A percentile compares a stretch with the other conserved stretches of the same genome.
phyloP scores from a whole-genome alignment of 2,329 filamentous ascomycete species.

The Trichoderma pleuroti region DNA sequence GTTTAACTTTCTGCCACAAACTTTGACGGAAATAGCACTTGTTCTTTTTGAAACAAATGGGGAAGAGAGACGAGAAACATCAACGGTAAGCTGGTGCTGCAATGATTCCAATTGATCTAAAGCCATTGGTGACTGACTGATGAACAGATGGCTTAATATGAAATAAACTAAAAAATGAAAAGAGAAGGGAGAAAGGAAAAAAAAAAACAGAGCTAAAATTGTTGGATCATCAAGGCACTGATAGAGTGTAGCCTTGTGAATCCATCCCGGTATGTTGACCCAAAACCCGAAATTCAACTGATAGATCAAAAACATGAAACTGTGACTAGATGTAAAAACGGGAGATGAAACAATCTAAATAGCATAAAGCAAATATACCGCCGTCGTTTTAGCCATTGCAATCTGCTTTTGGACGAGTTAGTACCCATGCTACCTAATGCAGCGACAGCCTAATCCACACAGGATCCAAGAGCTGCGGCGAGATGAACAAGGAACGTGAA shows the following conservation, averaged over 20 bases:
- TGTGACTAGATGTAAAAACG: not conserved
- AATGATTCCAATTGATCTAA: not conserved
- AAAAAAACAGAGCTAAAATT: not conserved
- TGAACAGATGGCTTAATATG: not conserved
- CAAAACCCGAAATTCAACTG: not conserved
- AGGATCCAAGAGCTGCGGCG: not conserved
- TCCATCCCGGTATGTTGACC: not conserved
- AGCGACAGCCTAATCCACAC: not conserved
- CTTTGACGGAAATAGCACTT: too few species aligned
- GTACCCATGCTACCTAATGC: not conserved
- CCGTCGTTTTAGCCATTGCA: not conserved
- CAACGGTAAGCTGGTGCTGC: not conserved
- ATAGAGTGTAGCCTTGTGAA: not conserved
- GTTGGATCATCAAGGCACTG: not conserved
- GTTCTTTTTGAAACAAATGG: not conserved
- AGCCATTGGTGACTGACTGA: not conserved
- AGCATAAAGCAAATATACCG: not conserved
- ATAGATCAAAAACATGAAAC: not conserved
- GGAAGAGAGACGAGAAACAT: not conserved
- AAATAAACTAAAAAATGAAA: not conserved
- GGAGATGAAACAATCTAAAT: not conserved
- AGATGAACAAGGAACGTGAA: not conserved
- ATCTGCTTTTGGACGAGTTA: not conserved
- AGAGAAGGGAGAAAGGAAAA: not conserved
- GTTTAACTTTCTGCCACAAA: too few species aligned